Evolutionary conservation across 257 asterid genomes (phyloP).

Genomic region (Fraxinus excelsior): DNA sequence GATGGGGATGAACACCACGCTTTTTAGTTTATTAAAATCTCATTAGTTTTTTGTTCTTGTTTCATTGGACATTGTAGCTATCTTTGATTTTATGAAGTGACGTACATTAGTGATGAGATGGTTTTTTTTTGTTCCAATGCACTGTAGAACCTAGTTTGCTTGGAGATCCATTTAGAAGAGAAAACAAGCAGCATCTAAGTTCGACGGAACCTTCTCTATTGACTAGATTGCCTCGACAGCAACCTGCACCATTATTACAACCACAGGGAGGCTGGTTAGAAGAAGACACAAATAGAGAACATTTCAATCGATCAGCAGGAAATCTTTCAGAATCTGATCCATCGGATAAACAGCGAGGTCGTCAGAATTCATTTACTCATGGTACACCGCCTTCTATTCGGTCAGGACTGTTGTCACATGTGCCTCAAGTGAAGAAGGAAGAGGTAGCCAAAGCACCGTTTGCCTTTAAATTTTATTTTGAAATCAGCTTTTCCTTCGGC

Average conservation of each 20-base stretch:
- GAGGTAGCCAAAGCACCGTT: constrained; percentile 53
- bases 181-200: constrained; percentile 53
- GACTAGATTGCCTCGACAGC: constrained; percentile 65
- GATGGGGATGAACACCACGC: constrained; percentile 14
- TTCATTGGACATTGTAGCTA: constrained; percentile 11
- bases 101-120: not conserved
- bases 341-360: constrained; percentile 50
- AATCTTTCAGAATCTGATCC: constrained; percentile 43
- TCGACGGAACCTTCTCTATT: constrained; percentile 62
- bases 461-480: constrained; percentile 15
- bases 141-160: constrained; percentile 81
- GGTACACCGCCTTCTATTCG: constrained; percentile 45
- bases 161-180: constrained; percentile 80
- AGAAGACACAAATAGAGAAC: constrained; percentile 50
- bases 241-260: constrained; percentile 38
- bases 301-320: constrained; percentile 46
- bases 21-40: constrained; percentile 5
- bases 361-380: constrained; percentile 47
- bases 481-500: not conserved
- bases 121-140: constrained; percentile 6
- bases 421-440: constrained; percentile 52
- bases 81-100: constrained; percentile 10
- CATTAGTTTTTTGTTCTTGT: not conserved
- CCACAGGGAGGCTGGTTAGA: constrained; percentile 71
- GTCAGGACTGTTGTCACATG: constrained; percentile 36